Conservation (phyloP, 192 early-diverging fungal genomes). For the Backusella sp. region DNA sequence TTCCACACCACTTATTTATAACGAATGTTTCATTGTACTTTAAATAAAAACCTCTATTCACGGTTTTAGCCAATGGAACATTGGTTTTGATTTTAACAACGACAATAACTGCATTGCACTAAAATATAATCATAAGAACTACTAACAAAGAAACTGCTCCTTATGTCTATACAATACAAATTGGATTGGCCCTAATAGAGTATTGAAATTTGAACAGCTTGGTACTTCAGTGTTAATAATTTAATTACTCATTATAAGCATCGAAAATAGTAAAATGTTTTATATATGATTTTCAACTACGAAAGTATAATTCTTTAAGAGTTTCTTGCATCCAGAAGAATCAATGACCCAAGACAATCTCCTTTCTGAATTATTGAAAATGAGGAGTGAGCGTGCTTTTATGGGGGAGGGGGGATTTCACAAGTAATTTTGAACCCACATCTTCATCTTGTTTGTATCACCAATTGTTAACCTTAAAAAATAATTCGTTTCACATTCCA, state of each 20-base stretch:
- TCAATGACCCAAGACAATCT: background rate
- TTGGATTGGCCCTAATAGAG: background rate
- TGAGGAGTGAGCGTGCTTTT: background rate
- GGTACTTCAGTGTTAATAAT: background rate
- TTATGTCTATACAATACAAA: background rate
- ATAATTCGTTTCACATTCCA: background rate
- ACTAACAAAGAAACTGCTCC: background rate
- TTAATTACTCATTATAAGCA: background rate
- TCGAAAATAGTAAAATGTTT: background rate
- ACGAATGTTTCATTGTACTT: background rate
- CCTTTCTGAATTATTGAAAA: background rate
- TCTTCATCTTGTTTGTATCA: background rate
- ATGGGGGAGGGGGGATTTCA: background rate
- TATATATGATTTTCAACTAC: background rate
- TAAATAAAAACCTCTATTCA: background rate
- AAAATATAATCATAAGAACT: no score
- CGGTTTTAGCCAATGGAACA: background rate
- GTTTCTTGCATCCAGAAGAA: background rate
- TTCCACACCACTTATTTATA: background rate
- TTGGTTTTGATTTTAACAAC: background rate
- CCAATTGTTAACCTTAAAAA: background rate
- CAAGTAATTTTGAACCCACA: background rate
- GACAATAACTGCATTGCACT: background rate
- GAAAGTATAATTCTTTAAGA: background rate
- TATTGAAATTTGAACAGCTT: background rate